These are phyloP conservation scores for Rossbeevera mucosa DNA, from an alignment of 768 basidiomycete species.

Conservation along the genomic window DNA sequence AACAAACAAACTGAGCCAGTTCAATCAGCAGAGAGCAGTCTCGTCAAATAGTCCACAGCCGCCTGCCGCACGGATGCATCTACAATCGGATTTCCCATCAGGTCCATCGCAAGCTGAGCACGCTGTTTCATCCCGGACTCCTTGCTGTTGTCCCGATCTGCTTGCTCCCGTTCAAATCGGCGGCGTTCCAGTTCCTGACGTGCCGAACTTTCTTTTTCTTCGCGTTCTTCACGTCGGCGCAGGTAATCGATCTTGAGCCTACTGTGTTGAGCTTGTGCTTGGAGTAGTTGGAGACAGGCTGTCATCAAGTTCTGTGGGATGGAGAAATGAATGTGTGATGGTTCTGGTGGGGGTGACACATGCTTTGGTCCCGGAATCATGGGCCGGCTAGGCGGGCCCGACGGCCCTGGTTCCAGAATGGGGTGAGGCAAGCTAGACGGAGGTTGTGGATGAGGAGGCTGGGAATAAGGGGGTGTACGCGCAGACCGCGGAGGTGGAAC, in stretches of 20 bases:
- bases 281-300: conserved; percentile 56
- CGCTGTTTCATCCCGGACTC: conserved; percentile 56
- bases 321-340: conserved; percentile 43
- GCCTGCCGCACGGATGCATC: conserved; percentile 61
- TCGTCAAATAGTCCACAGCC: conserved; percentile 69
- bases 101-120: conserved; percentile 61
- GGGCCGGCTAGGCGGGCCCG: conserved; percentile 16
- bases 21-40: conserved; percentile 44
- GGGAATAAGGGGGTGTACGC: conserved; percentile 22
- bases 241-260: conserved; percentile 69
- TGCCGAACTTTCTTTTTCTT: conserved; percentile 51
- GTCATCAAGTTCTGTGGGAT: conserved; percentile 55
- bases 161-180: conserved; percentile 52
- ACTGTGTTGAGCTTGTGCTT: conserved; percentile 63
- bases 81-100: conserved; percentile 54
- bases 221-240: conserved; percentile 63
- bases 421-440: conserved; percentile 15
- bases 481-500: conserved; percentile 24
- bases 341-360: conserved; percentile 31
- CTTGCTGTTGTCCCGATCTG: conserved; percentile 51
- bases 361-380: conserved; percentile 5
- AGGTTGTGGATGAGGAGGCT: conserved; percentile 9
- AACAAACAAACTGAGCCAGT: conserved; percentile 16
- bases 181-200: conserved; percentile 51
- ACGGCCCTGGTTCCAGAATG: conserved; percentile 17